Conservation (phyloP, 202 grass and related monocot genomes). For the Schoenoplectus triqueter region DNA sequence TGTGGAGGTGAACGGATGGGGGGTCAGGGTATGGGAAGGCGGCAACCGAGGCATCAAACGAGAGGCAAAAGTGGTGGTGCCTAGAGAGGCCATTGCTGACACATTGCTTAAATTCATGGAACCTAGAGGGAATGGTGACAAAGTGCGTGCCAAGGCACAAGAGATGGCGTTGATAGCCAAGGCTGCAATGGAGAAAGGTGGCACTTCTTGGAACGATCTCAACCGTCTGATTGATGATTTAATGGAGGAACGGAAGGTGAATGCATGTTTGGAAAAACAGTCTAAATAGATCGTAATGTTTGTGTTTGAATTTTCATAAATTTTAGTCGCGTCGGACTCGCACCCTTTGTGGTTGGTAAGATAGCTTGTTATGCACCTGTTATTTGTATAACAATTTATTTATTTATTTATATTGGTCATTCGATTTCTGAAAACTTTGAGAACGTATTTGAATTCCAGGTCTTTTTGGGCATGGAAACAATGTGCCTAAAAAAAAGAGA, state of each 20-base stretch:
- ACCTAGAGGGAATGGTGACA: slow-evolving; percentile 30
- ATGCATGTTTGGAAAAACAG: background rate
- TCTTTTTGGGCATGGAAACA: too few species aligned
- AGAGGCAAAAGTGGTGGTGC: slow-evolving; percentile 49
- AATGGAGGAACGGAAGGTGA: background rate
- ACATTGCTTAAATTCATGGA: slow-evolving; percentile 58
- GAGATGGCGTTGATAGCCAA: slow-evolving; percentile 49
- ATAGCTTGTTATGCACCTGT: background rate
- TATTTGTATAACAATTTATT: too few species aligned
- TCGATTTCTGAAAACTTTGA: too few species aligned
- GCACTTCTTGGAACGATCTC: slow-evolving; percentile 59
- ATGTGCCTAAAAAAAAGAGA: too few species aligned
- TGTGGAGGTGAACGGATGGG: slow-evolving; percentile 56
- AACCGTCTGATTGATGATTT: slow-evolving; percentile 60
- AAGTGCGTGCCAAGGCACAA: slow-evolving; percentile 25
- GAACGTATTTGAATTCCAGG: too few species aligned
- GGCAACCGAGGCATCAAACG: slow-evolving; percentile 46
- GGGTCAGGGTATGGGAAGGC: slow-evolving; percentile 58
- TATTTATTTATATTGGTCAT: too few species aligned
- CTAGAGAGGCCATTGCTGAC: slow-evolving; percentile 47
- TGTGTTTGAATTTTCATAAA: background rate
- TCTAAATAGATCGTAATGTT: background rate
- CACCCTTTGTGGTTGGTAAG: background rate
- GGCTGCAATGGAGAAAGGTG: slow-evolving; percentile 45
- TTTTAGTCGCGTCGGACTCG: background rate